Conservation (phyloP, 2,329 filamentous ascomycete genomes). For the Berkeleyomyces rouxiae region DNA sequence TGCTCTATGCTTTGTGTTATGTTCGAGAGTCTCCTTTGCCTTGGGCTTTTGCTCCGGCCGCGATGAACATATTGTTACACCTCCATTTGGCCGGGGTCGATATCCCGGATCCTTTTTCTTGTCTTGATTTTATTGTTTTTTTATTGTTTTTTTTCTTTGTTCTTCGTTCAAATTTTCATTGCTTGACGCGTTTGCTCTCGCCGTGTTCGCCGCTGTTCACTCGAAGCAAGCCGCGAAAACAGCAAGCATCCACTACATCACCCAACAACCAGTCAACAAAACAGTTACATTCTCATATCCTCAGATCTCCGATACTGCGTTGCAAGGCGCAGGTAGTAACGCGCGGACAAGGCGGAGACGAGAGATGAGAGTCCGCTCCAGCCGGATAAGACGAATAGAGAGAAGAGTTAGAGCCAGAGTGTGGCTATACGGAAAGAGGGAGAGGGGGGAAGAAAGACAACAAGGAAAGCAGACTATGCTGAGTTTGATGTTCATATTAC, state of each 20-base stretch:
- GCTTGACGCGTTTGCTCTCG: not conserved
- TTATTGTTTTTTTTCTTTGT: conserved; percentile 1
- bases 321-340: not conserved
- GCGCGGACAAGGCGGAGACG: not conserved
- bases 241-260: not conserved
- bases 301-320: not conserved
- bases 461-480: not conserved
- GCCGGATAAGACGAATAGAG: conserved; percentile 9
- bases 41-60: too few relatives aligned
- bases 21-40: too few relatives aligned
- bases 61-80: too few relatives aligned
- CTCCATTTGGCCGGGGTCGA: too few relatives aligned
- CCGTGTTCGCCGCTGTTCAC: not conserved
- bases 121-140: not conserved
- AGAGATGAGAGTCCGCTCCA: conserved; percentile 11
- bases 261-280: conserved; percentile 6
- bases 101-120: too few relatives aligned
- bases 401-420: not conserved
- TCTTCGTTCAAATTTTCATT: conserved; percentile 1
- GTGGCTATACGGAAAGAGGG: not conserved
- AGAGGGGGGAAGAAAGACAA: not conserved
- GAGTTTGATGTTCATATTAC: too few relatives aligned
- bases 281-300: conserved; percentile 8
- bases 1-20: too few relatives aligned
- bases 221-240: not conserved